Evolutionary conservation across 2,329 filamentous ascomycete species (phyloP).

Genomic region (Hypoxylon sp.): DNA sequence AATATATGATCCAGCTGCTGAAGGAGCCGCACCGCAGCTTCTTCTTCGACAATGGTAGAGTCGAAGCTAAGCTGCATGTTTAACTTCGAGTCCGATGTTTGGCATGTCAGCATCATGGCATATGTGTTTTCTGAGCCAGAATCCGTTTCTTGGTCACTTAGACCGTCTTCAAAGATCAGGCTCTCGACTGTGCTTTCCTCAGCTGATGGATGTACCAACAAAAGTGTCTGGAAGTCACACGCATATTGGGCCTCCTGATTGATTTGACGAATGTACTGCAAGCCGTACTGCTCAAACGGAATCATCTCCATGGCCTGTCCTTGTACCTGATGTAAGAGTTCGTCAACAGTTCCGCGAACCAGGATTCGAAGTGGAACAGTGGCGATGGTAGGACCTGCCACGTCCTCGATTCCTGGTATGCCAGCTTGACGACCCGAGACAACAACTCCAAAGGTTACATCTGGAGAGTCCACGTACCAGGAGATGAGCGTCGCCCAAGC

Average conservation of each 20-base stretch:
- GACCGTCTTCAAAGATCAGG: slow-evolving; percentile 6
- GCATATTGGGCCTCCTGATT: slow-evolving; percentile 57
- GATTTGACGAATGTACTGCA: slow-evolving; percentile 61
- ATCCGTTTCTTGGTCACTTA: slow-evolving; percentile 39
- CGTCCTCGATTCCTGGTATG: slow-evolving; percentile 40
- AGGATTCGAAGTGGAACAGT: slow-evolving; percentile 59
- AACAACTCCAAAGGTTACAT: slow-evolving; percentile 61
- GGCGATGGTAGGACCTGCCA: slow-evolving; percentile 56
- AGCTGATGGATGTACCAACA: slow-evolving; percentile 56
- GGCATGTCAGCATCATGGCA: slow-evolving; percentile 66
- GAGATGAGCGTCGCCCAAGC: slow-evolving; percentile 59
- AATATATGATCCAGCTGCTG: slow-evolving; percentile 34
- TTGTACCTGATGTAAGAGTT: slow-evolving; percentile 63
- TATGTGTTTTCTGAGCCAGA: slow-evolving; percentile 52
- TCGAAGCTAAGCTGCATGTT: slow-evolving; percentile 31
- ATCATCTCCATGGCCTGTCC: slow-evolving; percentile 64
- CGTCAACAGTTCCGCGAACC: slow-evolving; percentile 49
- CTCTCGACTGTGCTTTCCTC: slow-evolving; percentile 8
- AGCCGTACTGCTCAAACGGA: slow-evolving; percentile 65
- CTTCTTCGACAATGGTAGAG: slow-evolving; percentile 16
- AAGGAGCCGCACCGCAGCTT: slow-evolving; percentile 17
- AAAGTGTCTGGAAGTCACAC: slow-evolving; percentile 59
- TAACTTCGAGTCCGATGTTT: slow-evolving; percentile 51
- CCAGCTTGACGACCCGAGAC: slow-evolving; percentile 56
- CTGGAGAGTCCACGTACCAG: slow-evolving; percentile 55